Percentiles rank a stretch among this genome's conserved stretches.
Evolutionary conservation across 139 green algal species (phyloP).

Genomic region (Edaphochlamys debaryana): DNA sequence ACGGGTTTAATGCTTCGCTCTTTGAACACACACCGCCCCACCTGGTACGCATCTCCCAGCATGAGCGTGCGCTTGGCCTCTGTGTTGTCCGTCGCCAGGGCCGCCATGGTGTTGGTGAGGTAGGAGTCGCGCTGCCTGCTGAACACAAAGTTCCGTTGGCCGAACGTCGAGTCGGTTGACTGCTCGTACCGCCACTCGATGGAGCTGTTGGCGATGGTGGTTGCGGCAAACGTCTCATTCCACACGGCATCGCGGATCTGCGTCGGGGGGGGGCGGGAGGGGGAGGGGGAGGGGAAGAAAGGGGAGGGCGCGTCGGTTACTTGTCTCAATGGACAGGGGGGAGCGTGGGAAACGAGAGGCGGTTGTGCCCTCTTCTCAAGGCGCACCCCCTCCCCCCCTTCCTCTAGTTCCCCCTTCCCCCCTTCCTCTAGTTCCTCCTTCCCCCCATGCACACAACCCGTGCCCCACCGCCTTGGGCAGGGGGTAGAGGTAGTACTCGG

Average conservation of each 20-base stretch:
- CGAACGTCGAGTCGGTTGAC: not conserved
- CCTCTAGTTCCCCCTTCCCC: too few species aligned
- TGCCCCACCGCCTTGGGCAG: not conserved
- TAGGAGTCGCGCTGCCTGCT: not conserved
- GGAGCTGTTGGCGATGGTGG: not conserved
- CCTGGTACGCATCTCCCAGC: constrained; percentile 28
- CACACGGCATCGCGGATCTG: not conserved
- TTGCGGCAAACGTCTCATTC: not conserved
- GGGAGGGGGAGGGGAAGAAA: too few species aligned
- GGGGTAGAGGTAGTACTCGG: not conserved
- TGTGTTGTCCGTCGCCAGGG: not conserved
- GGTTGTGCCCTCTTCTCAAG: too few species aligned
- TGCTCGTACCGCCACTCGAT: not conserved
- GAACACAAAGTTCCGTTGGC: constrained; percentile 28
- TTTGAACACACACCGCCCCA: too few species aligned
- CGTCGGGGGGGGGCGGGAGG: too few species aligned
- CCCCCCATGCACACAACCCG: too few species aligned
- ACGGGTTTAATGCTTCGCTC: too few species aligned
- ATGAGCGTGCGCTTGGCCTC: constrained; percentile 18
- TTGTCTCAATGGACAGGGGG: too few species aligned
- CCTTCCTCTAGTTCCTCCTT: too few species aligned
- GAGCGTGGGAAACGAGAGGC: too few species aligned
- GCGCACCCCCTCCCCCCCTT: too few species aligned
- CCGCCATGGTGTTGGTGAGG: not conserved
- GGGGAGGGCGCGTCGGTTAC: too few species aligned